phyloP scores from a whole-genome alignment of 2,329 filamentous ascomycete genomes.

The Acarospora socialis region DNA sequence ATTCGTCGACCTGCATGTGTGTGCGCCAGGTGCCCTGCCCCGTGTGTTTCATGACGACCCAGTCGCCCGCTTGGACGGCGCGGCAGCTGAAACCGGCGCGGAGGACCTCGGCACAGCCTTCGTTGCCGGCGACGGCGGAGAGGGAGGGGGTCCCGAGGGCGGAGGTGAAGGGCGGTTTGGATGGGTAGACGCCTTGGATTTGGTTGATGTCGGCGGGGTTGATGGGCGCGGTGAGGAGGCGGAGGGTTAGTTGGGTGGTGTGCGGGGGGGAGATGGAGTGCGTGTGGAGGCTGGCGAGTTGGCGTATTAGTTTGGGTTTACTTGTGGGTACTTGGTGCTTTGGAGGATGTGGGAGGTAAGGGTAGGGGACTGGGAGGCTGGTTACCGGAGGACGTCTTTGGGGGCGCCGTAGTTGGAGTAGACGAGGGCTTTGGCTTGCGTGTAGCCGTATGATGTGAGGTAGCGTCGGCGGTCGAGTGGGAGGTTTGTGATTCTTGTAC shows the following conservation, averaged over 20 bases:
- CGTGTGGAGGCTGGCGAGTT: constrained; percentile 27
- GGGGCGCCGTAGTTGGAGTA: constrained; percentile 35
- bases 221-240: constrained; percentile 79
- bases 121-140: constrained; percentile 71
- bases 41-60: constrained; percentile 76
- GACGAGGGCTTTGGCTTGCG: constrained; percentile 34
- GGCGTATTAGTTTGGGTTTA: not conserved
- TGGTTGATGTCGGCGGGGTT: constrained; percentile 98
- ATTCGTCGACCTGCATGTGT: constrained; percentile 55
- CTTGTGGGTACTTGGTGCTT: constrained; percentile 44
- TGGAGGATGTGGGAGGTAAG: constrained; percentile 72
- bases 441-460: constrained; percentile 35
- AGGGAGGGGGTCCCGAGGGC: constrained; percentile 63
- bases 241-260: constrained; percentile 59
- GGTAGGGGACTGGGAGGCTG: constrained; percentile 39
- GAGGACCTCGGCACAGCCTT: constrained; percentile 85
- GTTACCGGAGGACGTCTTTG: constrained; percentile 32
- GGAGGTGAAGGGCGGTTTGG: constrained; percentile 62
- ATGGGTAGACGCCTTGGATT: constrained; percentile 90
- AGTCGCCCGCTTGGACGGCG: constrained; percentile 62
- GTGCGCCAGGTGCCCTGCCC: constrained; percentile 92
- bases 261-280: constrained; percentile 35
- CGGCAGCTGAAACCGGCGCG: constrained; percentile 45
- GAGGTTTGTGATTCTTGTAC: too few species aligned
- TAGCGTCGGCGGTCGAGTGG: too few species aligned